phyloP scores from a whole-genome alignment of 345 rosid genomes.

The Syzygium aromaticum region DNA sequence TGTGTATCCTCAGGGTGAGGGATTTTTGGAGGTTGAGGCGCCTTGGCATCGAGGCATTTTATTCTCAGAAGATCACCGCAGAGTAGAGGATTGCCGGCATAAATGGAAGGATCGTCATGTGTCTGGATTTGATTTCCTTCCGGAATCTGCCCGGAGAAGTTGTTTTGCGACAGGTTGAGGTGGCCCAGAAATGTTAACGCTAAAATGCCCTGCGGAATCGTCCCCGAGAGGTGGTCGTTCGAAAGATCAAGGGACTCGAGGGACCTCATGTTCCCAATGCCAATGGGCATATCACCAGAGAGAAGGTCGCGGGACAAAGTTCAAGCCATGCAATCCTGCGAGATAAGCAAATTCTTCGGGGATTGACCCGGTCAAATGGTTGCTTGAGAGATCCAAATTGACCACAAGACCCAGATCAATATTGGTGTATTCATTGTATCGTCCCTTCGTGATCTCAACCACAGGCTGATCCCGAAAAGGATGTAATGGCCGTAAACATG shows the following conservation, averaged over 20 bases:
- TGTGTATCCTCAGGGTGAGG: neutral
- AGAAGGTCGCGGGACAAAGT: slow-evolving; percentile 12
- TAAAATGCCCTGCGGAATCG: slow-evolving; percentile 9
- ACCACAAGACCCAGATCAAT: neutral
- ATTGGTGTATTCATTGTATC: neutral
- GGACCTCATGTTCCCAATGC: neutral
- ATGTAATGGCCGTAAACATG: accelerated
- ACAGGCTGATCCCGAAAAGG: neutral
- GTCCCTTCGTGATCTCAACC: slow-evolving; percentile 6
- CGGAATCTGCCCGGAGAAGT: neutral
- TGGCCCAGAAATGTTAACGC: neutral
- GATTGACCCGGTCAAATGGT: slow-evolving; percentile 6
- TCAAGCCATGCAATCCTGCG: slow-evolving; percentile 5
- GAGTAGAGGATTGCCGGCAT: neutral
- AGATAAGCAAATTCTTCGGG: slow-evolving; percentile 7
- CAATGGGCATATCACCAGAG: slow-evolving; percentile 3
- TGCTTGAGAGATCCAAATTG: slow-evolving; percentile 15
- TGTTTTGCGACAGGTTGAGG: slow-evolving; percentile 19
- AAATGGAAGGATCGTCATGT: neutral
- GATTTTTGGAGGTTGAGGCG: neutral
- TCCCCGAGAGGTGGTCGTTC: slow-evolving; percentile 6
- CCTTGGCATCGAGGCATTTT: neutral
- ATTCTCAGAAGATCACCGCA: neutral
- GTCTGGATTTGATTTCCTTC: neutral
- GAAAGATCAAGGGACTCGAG: slow-evolving; percentile 21